Base-by-base conservation (phyloP, 306 rosid species). In the Begonia masoniana region DNA sequence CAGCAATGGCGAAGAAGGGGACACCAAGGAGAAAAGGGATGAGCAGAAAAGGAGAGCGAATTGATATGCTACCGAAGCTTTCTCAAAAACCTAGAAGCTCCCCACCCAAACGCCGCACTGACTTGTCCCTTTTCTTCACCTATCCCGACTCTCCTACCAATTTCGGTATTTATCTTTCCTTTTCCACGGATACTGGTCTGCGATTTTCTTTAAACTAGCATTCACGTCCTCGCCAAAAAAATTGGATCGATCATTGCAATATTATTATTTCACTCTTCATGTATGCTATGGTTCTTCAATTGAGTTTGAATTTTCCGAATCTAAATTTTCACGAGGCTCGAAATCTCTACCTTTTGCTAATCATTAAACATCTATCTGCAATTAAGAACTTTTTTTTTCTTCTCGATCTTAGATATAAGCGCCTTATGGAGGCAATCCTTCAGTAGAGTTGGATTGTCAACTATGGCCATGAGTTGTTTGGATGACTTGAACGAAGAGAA, bases 71-170 rank as follows among this genome's bases (percentile, higher is more conserved):
- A 31, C 65, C 76, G 0, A 72, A 68, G 11, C 73, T 66, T 61
- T 76, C 84, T 72, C 84, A 74, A 54, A 78, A 83, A 47, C 93
- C 76, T 2, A 68, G 93, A 70, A 83, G 87, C 68, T 74, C 87
- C 17, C 79, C 70, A 39, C 87, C 93, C 15, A 83, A 64, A 68
- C 77, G 74, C 68, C 81, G 81, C 69, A 68, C 74, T 53, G 74
- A 71, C 56, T 76, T 76, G 68, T 76, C 81, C 43, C 56, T 41
- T 56, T 67, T 68, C 23, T 68, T 67, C 48, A 42, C 49, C 72
- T 52, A 43, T 57, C 57, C 51, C 6, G 59, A 24, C 65, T 52
- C 57, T 31, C 41, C 50, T n/a, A 43, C 61, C 58, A 56, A 57
- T 56, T 60, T 51, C 50, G 77, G 77, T 76, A 2, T 36, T 21